Evolutionary conservation across 495 filamentous ascomycete genomes (phyloP), one percentile per base, ranked within the genome.

Genomic region (Penicillium diatomitis): DNA sequence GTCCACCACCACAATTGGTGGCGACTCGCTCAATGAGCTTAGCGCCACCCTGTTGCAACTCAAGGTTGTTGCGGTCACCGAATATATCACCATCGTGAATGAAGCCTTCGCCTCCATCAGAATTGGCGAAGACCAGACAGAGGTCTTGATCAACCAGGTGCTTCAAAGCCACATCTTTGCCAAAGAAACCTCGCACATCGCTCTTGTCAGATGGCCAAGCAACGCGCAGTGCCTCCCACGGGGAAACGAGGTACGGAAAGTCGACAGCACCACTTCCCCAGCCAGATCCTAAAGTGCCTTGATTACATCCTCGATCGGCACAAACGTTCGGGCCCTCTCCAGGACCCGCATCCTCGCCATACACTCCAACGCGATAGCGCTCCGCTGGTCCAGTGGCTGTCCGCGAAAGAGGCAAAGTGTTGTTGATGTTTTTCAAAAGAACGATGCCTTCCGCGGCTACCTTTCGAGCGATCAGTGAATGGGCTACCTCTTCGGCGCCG

Each of bases 211-310:
- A 58, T 49, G 80, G 70, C 67, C 88, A 88, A 2, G 79, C 73
- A 7, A 64, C 56, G 41, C 76, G 67, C 5, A 96, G 66, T 8
- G 85, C 85, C 30, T 85, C 76, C 33, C 79, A 63, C 1, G 90
- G 90, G 3, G 80, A 73, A 12, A 90, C 66, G 0, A 96, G 73
- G 58, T 91, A 90, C 0, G 90, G 86, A 49, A 90, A 94, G 39
- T 95, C 84, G 29, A 88, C 91, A 2, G 88, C 80, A 4, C 90
- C 91, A 41, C 85, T 90, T 31, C 91, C 91, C 91, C 91, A 97
- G 28, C 91, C 91, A 1, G 81, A 83, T 0, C 75, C 88, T 12
- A 97, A 66, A 1, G 90, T 95, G 6, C 90, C 90, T 50, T 84
- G 77, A 51, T 94, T 95, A 62, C 87, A 91, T 32, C 73, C 79